Evolutionary conservation across 2,329 filamentous ascomycete genomes (phyloP).

Genomic region (Ophiobolus disseminans): DNA sequence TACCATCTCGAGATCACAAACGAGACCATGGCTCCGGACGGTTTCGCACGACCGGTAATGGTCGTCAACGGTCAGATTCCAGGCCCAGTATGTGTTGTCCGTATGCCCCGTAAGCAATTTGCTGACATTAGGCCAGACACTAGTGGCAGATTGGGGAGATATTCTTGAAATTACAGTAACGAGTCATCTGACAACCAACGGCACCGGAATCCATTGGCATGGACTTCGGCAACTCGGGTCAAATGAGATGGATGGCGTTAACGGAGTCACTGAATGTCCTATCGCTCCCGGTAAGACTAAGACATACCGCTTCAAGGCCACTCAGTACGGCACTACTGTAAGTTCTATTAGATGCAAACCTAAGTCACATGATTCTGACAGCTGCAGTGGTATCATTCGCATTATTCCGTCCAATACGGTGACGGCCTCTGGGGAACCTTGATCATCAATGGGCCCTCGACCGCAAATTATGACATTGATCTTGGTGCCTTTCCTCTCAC

Average conservation of each 20-base stretch:
- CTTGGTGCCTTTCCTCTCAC: slow-evolving; percentile 50
- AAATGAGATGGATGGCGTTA: slow-evolving; percentile 55
- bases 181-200: slow-evolving; percentile 50
- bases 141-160: slow-evolving; percentile 53
- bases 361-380: slow-evolving; percentile 47
- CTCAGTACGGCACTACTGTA: slow-evolving; percentile 45
- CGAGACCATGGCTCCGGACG: slow-evolving; percentile 55
- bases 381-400: slow-evolving; percentile 55
- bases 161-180: slow-evolving; percentile 48
- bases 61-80: slow-evolving; percentile 57
- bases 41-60: slow-evolving; percentile 49
- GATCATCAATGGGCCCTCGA: slow-evolving; percentile 52
- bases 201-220: slow-evolving; percentile 62
- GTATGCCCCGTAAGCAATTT: background rate
- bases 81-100: slow-evolving; percentile 51
- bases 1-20: slow-evolving; percentile 56
- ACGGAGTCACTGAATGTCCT: slow-evolving; percentile 68
- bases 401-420: slow-evolving; percentile 53
- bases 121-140: slow-evolving; percentile 46
- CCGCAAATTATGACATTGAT: slow-evolving; percentile 53
- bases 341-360: slow-evolving; percentile 1
- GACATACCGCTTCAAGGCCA: slow-evolving; percentile 44
- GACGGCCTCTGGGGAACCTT: slow-evolving; percentile 52
- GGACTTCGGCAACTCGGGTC: slow-evolving; percentile 55
- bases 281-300: slow-evolving; percentile 63